A percentile compares a stretch with the other conserved stretches of the same genome.
These are phyloP conservation scores for Cucumis variabilis DNA, from an alignment of 331 rosid species.

Conservation along the genomic window DNA sequence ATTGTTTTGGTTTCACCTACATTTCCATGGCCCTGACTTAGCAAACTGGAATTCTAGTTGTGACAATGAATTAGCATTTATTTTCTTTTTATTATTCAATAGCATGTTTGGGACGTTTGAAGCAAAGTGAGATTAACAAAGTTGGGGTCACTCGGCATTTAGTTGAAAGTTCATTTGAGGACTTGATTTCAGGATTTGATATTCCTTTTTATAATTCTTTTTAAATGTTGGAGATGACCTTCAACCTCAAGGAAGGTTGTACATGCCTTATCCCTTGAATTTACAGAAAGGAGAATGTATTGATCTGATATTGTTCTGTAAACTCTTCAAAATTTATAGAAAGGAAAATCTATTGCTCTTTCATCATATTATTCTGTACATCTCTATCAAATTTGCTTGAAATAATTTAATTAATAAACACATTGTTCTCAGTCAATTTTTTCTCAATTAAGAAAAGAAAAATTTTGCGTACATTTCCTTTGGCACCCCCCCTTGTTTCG, in stretches of 20 bases:
- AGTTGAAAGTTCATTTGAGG: slow-evolving; percentile 10
- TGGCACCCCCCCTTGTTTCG: no score
- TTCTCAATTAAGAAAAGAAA: neutral
- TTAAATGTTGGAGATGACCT: neutral
- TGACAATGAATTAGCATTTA: neutral
- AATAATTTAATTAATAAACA: neutral
- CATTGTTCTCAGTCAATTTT: neutral
- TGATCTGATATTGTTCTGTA: neutral
- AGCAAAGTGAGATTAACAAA: slow-evolving; percentile 12
- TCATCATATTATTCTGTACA: neutral
- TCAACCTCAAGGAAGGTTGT: neutral
- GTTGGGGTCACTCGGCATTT: neutral
- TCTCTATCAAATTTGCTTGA: neutral
- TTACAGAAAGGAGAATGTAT: neutral
- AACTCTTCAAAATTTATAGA: neutral
- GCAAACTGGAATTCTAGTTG: neutral
- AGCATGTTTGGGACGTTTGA: neutral
- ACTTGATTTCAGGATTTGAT: neutral
- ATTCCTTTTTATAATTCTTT: neutral
- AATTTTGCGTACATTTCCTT: neutral
- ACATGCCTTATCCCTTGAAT: neutral
- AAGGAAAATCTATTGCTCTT: neutral
- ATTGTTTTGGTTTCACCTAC: neutral
- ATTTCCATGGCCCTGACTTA: neutral
- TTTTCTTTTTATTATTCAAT: slow-evolving; percentile 4